phyloP scores from a whole-genome alignment of 2,329 filamentous ascomycete genomes.

The Atkinsonella texensis region DNA sequence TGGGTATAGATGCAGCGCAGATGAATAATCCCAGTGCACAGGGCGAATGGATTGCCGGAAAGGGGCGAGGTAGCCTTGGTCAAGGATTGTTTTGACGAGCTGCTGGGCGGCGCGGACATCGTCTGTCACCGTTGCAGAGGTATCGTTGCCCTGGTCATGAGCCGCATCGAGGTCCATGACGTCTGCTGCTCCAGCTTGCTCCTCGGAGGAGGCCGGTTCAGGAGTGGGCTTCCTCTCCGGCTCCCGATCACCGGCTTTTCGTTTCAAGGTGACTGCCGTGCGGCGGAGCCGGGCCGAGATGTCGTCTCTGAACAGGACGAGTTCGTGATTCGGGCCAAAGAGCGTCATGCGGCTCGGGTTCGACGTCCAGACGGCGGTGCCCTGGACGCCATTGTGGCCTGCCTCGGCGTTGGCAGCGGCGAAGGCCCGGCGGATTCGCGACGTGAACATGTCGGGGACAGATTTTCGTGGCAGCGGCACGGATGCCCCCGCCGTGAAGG shows the following conservation, averaged over 20 bases:
- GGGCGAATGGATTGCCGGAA: slow-evolving; percentile 73
- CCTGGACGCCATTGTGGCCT: slow-evolving; percentile 30
- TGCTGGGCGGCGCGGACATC: slow-evolving; percentile 54
- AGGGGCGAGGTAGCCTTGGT: slow-evolving; percentile 79
- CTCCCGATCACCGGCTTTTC: slow-evolving; percentile 21
- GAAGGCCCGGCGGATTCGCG: slow-evolving; percentile 70
- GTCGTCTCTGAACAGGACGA: slow-evolving; percentile 81
- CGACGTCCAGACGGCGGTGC: slow-evolving; percentile 69
- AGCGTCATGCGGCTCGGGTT: slow-evolving; percentile 75
- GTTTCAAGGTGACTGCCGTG: slow-evolving; percentile 59
- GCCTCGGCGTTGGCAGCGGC: slow-evolving; percentile 63
- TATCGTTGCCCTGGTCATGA: slow-evolving; percentile 19
- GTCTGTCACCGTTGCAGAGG: slow-evolving; percentile 19
- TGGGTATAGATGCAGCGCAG: slow-evolving; percentile 71
- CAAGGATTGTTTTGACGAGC: slow-evolving; percentile 81
- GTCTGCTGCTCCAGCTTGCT: slow-evolving; percentile 12
- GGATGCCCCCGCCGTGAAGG: slow-evolving; percentile 66
- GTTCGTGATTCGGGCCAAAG: slow-evolving; percentile 80
- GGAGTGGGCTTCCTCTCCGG: slow-evolving; percentile 16
- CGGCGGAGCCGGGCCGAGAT: slow-evolving; percentile 68
- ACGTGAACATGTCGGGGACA: slow-evolving; percentile 84
- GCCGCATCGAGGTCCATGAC: slow-evolving; percentile 30
- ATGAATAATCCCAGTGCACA: slow-evolving; percentile 79
- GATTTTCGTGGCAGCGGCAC: slow-evolving; percentile 56
- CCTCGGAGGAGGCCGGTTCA: slow-evolving; percentile 9